Evolutionary conservation across 1,139 yeast genomes (phyloP), one percentile per base, ranked within the genome.

Genomic region (Saccharomyces pastorianus): DNA sequence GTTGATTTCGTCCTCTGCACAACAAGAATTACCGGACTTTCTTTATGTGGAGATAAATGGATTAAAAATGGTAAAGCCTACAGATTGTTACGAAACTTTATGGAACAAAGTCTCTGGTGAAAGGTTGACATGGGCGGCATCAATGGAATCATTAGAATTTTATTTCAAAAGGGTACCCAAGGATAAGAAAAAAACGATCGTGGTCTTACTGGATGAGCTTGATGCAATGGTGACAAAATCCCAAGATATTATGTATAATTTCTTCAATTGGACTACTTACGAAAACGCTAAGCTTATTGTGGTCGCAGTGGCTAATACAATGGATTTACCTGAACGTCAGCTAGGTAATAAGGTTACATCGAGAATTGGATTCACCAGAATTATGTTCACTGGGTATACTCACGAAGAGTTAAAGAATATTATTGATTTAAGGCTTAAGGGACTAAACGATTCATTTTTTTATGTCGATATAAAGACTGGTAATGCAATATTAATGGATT

Each of bases 221-320:
- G 99, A 93, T 70, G 97, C 93, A 65, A 76, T 95, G 55, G 93
- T 91, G 14, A 85, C 93, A 2, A 86, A 83, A 58, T 85, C 84
- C 56, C 96, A 90, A 67, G 83, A 84, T 51, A 95, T 93, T 49
- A 85, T 93, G 87, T 95, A 93, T 73, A 95, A 93, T 67, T 89
- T 95, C 65, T 90, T 93, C 77, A 91, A 95, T 71, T 93, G 99
- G 99, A 96, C 99, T 5, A 84, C 96, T 0, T 83, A 88, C 63
- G 75, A 80, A 13, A 76, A 84, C 60, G 90, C 98, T 2, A 85
- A 85, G 63, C 75, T 93, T 51, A 82, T 93, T 55, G 96, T 95
- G 1, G 78, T 93, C 51, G 98, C 98, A 0, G 91, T 93, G 31
- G 98, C 98, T 6, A 95, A 95, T 66, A 91, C 98, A 0, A 90